Evolutionary conservation across 352 stramenopile genomes (phyloP), one percentile per base, ranked within the genome.

Genomic region (Phytophthora niederhauseri): DNA sequence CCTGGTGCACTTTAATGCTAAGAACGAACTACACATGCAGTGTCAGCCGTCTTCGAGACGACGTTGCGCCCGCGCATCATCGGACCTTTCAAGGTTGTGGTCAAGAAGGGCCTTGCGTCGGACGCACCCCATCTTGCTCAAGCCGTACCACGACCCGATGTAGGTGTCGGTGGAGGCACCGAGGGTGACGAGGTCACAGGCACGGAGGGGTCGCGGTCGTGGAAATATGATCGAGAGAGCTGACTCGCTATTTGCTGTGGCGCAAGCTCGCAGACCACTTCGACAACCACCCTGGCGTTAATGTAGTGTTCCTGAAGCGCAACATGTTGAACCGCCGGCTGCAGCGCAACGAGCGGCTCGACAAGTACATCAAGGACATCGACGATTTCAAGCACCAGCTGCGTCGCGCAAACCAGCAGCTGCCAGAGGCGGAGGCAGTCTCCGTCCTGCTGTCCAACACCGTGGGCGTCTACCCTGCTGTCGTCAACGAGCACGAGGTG

Each of bases 401-500:
- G 2, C 22, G 31, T 3, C 54, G 54, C 4, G 22, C 54, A 19
- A 61, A 52, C 22, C 36, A 61, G 12, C 19, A 61, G 36, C 54
- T 52, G 1, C 9, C 12, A 7, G 31, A 62, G 7, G 6, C 15
- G 1, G 56, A 55, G n/a, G 24, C 56, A 14, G 24, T 54, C 2
- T 54, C 41, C 8, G 46, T 62, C 26, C 26, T 62, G 7, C 19
- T 62, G 17, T 17, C 5, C 6, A 54, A 62, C 7, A 46, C 55
- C 1, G 24, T 46, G 2, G 26, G 41, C 0, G 56, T 62, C 1
- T 62, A 62, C 26, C 15, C 41, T 1, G 41, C 7, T 1, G 56
- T 61, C 2, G 41, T 54, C 6, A 62, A 62, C 20, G 38, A 62
- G 26, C 56, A 62, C 17, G 56, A 62, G n/a, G 56, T 62, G 3